Percentiles rank a stretch among this genome's conserved stretches.
Conservation (phyloP, 345 rosid genomes). For the Sisymbrium altissimum region DNA sequence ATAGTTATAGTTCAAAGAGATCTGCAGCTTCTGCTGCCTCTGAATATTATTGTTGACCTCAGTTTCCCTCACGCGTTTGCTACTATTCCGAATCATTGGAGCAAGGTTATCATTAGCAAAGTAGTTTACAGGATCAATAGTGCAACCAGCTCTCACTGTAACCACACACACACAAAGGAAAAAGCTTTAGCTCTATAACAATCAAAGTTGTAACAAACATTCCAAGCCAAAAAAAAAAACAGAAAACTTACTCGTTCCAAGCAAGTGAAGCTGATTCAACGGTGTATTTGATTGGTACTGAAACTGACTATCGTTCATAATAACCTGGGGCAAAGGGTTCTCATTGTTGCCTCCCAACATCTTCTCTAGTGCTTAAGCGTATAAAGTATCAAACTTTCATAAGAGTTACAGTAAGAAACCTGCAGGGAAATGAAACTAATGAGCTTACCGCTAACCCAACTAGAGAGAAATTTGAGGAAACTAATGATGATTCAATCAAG, state of each 20-base stretch:
- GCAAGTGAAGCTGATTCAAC: constrained; percentile 59
- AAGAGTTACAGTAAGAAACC: constrained; percentile 19
- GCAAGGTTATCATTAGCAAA: constrained; percentile 54
- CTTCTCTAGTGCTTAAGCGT: constrained; percentile 17
- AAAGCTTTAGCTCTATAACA: not conserved
- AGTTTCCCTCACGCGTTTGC: constrained; percentile 51
- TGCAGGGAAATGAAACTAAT: constrained; percentile 21
- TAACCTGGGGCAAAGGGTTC: constrained; percentile 53
- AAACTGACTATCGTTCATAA: constrained; percentile 52
- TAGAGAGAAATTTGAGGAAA: not conserved
- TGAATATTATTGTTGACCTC: constrained; percentile 41
- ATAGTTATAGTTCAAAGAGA: constrained; percentile 52
- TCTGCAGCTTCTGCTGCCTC: constrained; percentile 65
- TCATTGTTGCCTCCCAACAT: constrained; percentile 73
- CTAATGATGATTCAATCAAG: constrained; percentile 3
- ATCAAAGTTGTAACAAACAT: not conserved
- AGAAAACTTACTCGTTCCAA: constrained; percentile 57
- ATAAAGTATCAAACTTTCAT: constrained; percentile 16
- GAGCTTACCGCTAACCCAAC: constrained; percentile 1
- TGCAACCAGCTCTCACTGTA: constrained; percentile 58
- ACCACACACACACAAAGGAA: constrained; percentile 16
- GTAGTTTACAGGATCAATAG: constrained; percentile 61
- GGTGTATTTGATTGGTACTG: constrained; percentile 60
- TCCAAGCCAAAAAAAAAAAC: not conserved
- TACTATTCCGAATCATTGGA: constrained; percentile 45